Conservation (phyloP, 441 rosid genomes). For the Populus hybrid region DNA sequence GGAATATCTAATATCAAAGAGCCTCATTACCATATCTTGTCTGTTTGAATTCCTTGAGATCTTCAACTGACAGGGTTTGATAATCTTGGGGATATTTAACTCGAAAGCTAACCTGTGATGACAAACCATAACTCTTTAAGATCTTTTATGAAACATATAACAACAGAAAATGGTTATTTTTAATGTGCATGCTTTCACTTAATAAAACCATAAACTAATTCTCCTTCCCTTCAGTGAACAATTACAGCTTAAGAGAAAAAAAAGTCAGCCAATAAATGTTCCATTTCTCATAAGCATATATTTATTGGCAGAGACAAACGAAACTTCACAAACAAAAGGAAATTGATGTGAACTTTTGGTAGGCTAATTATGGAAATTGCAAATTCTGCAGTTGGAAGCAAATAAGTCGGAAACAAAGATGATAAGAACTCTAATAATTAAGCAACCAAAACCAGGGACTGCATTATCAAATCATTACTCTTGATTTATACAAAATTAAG, state of each 20-base stretch:
- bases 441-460: background rate
- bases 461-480: too few relatives aligned
- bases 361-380: background rate
- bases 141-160: background rate
- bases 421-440: background rate
- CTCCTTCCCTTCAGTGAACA: background rate
- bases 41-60: conserved; percentile 96
- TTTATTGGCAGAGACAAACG: background rate
- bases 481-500: too few relatives aligned
- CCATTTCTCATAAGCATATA: background rate
- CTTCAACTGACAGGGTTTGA: conserved; percentile 89
- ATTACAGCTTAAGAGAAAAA: background rate
- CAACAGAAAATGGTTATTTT: background rate
- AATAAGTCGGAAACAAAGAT: background rate
- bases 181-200: background rate
- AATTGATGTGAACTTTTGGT: background rate
- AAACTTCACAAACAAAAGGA: background rate
- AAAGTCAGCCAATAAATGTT: background rate
- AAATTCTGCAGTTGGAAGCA: background rate
- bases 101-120: conserved; percentile 83
- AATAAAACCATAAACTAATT: background rate
- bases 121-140: conserved; percentile 23
- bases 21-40: conserved; percentile 88
- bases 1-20: conserved; percentile 9
- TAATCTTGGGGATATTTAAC: conserved; percentile 92